Conservation (phyloP, 305 asterid species). For the Fraxinus angustifolia region DNA sequence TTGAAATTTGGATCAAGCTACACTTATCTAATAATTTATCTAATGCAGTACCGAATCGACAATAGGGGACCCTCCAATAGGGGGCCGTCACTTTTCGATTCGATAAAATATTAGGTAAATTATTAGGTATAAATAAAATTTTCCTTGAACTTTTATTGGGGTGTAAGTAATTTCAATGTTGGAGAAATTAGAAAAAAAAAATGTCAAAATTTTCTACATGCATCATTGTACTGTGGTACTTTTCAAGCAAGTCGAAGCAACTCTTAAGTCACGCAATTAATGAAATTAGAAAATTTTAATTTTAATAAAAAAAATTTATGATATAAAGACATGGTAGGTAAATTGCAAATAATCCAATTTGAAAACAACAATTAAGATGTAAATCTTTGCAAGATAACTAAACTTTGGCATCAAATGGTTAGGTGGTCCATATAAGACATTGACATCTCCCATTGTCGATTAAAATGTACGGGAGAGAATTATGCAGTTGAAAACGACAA, state of each 20-base stretch:
- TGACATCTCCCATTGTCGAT: background rate
- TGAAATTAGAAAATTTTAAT: no score
- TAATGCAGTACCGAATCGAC: no score
- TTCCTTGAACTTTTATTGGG: no score
- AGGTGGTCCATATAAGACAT: background rate
- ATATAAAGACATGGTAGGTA: background rate
- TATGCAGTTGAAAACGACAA: background rate
- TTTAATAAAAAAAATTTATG: no score
- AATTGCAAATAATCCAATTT: background rate
- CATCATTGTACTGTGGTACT: background rate
- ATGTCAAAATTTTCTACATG: no score
- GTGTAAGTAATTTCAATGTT: no score
- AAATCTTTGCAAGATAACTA: background rate
- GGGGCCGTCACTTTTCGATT: no score
- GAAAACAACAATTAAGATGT: background rate
- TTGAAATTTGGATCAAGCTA: background rate
- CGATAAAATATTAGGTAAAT: no score
- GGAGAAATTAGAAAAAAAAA: no score
- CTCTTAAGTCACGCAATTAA: background rate
- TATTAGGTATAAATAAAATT: no score
- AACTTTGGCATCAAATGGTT: background rate
- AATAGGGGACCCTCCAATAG: no score
- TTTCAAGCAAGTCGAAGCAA: background rate
- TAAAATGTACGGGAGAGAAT: background rate
- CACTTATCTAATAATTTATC: no score